Percentiles rank a stretch among this genome's conserved stretches.
These are phyloP conservation scores for Cladorrhinum sp. DNA, from an alignment of 2,329 filamentous ascomycete genomes.

Conservation along the genomic window DNA sequence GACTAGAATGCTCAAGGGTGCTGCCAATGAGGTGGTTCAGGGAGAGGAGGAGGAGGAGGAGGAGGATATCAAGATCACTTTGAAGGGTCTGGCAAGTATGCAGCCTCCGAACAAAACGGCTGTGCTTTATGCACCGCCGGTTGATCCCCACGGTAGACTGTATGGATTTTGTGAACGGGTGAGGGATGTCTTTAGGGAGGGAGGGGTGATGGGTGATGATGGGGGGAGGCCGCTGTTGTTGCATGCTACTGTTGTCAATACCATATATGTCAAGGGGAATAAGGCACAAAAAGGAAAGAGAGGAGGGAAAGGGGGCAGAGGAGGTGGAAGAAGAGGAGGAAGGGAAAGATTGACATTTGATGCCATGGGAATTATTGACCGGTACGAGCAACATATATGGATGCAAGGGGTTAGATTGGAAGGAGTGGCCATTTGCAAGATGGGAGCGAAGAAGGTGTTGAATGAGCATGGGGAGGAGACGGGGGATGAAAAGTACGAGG, in stretches of 20 bases:
- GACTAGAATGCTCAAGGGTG: constrained; percentile 12
- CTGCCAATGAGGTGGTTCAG: not conserved
- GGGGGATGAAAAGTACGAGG: constrained; percentile 50
- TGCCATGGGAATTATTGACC: constrained; percentile 52
- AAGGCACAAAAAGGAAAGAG: constrained; percentile 18
- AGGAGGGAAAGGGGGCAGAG: constrained; percentile 25
- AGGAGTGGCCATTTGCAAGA: constrained; percentile 74
- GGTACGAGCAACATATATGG: constrained; percentile 68
- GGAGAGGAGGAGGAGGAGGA: not conserved
- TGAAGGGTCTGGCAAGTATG: constrained; percentile 61
- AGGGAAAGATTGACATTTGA: constrained; percentile 49
- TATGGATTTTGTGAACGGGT: constrained; percentile 57
- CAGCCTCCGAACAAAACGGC: constrained; percentile 54
- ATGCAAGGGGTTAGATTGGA: constrained; percentile 65
- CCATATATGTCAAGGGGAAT: constrained; percentile 63
- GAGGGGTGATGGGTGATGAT: constrained; percentile 56
- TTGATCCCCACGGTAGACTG: constrained; percentile 50
- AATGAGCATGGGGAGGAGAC: constrained; percentile 44
- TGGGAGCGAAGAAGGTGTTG: constrained; percentile 72
- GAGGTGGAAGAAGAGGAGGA: constrained; percentile 25
- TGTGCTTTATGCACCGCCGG: constrained; percentile 63
- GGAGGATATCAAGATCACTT: constrained; percentile 38
- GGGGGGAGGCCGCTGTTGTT: constrained; percentile 61
- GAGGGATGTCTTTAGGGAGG: constrained; percentile 50
- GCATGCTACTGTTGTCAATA: constrained; percentile 85